A percentile compares a stretch with the other conserved stretches of the same genome.
These are phyloP conservation scores for Talaromyces funiculosus DNA, from an alignment of 2,329 filamentous ascomycete genomes.

Conservation along the genomic window DNA sequence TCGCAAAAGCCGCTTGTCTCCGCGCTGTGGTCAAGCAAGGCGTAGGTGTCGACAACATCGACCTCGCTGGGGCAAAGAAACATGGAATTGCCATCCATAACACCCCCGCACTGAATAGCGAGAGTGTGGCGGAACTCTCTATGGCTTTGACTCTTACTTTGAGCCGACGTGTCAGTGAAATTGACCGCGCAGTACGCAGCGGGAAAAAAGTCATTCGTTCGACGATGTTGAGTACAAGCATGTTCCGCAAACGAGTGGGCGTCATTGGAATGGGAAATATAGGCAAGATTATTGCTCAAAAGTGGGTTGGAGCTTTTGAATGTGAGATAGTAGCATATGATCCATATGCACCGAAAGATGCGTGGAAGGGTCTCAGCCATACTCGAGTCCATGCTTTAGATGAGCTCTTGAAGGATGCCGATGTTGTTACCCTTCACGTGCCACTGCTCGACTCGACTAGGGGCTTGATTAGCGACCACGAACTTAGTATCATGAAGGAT, in stretches of 20 bases:
- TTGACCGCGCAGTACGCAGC: constrained; percentile 22
- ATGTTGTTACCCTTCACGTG: constrained; percentile 27
- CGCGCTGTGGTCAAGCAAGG: constrained; percentile 27
- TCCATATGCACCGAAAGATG: constrained; percentile 24
- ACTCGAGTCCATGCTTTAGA: constrained; percentile 18
- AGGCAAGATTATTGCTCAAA: constrained; percentile 29
- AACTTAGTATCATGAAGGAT: constrained; percentile 30
- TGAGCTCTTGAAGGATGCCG: not conserved
- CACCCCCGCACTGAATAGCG: constrained; percentile 24
- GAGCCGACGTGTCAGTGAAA: constrained; percentile 25
- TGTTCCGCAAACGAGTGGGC: constrained; percentile 30
- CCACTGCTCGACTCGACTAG: constrained; percentile 21
- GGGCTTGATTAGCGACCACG: constrained; percentile 24
- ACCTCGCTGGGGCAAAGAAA: constrained; percentile 20
- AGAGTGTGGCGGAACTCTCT: constrained; percentile 32
- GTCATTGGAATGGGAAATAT: constrained; percentile 38
- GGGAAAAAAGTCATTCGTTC: constrained; percentile 23
- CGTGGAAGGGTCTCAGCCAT: constrained; percentile 21
- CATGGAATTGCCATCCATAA: constrained; percentile 22
- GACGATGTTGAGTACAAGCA: constrained; percentile 23
- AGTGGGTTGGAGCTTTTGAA: constrained; percentile 30
- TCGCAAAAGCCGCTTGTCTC: constrained; percentile 22
- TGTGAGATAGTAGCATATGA: constrained; percentile 29
- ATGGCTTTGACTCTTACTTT: constrained; percentile 28
- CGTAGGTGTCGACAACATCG: constrained; percentile 27